A percentile compares a stretch with the other conserved stretches of the same genome.
Evolutionary conservation across 371 early-diverging fungal species (phyloP).

Genomic region (Apophysomyces ossiformis): DNA sequence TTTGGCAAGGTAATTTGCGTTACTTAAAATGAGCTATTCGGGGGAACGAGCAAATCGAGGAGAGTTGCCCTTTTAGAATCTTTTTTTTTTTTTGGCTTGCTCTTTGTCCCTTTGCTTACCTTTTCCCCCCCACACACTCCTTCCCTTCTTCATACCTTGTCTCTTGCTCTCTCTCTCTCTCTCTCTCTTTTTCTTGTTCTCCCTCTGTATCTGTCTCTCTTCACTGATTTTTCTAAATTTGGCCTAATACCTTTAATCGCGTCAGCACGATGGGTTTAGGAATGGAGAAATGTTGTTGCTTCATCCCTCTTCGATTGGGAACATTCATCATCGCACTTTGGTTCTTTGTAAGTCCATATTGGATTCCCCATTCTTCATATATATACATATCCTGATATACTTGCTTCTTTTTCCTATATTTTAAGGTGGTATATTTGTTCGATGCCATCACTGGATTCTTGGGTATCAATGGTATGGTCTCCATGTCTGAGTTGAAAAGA

Average conservation of each 20-base stretch:
- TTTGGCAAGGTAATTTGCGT: no score
- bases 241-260: background rate
- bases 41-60: no score
- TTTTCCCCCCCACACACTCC: background rate
- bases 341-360: slow-evolving; percentile 43
- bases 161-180: slow-evolving; percentile 6
- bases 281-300: slow-evolving; percentile 53
- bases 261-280: slow-evolving; percentile 41
- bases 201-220: slow-evolving; percentile 10
- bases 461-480: slow-evolving; percentile 45
- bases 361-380: no score
- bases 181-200: no score
- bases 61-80: no score
- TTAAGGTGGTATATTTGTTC: slow-evolving; percentile 44
- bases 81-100: no score
- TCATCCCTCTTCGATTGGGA: slow-evolving; percentile 50
- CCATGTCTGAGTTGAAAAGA: slow-evolving; percentile 6
- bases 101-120: background rate
- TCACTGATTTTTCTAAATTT: slow-evolving; percentile 15
- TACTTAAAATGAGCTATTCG: no score
- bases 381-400: background rate
- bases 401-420: background rate
- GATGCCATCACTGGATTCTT: slow-evolving; percentile 52
- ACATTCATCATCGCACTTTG: slow-evolving; percentile 52
- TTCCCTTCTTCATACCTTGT: slow-evolving; percentile 13